Conservation (phyloP, 257 asterid genomes). For the Coffea eugenioides region DNA sequence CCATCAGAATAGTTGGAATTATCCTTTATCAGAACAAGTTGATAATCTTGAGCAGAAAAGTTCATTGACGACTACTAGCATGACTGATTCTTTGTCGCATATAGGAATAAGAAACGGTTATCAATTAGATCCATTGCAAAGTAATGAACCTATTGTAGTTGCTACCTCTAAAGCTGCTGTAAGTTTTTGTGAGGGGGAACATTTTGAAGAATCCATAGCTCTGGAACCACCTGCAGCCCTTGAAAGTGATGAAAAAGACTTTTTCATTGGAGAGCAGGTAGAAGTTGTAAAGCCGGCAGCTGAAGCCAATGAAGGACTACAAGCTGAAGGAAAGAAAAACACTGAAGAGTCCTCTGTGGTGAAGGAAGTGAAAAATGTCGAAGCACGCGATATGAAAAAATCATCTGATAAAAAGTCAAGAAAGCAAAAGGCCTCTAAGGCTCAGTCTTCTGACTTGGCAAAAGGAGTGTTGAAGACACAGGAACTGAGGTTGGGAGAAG, state of each 20-base stretch:
- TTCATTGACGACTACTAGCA: conserved; percentile 22
- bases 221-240: conserved; percentile 29
- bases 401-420: conserved; percentile 74
- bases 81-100: conserved; percentile 24
- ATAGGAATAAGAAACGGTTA: conserved; percentile 28
- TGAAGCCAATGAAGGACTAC: conserved; percentile 29
- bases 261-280: conserved; percentile 20
- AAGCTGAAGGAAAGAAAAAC: conserved; percentile 33
- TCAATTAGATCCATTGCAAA: conserved; percentile 29
- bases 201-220: conserved; percentile 30
- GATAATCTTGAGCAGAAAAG: conserved; percentile 32
- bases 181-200: conserved; percentile 31
- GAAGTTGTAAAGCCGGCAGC: conserved; percentile 26
- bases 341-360: conserved; percentile 36
- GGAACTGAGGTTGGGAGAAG: conserved; percentile 42
- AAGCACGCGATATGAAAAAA: conserved; percentile 54
- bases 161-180: conserved; percentile 28
- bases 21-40: conserved; percentile 38
- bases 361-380: conserved; percentile 51
- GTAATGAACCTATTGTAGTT: conserved; percentile 29
- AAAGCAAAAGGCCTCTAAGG: conserved; percentile 78
- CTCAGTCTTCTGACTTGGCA: conserved; percentile 40
- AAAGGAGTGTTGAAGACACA: conserved; percentile 49
- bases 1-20: conserved; percentile 41
- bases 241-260: conserved; percentile 26